phyloP scores from a whole-genome alignment of 176 grass and related monocot genomes.

The Carex littledalei region DNA sequence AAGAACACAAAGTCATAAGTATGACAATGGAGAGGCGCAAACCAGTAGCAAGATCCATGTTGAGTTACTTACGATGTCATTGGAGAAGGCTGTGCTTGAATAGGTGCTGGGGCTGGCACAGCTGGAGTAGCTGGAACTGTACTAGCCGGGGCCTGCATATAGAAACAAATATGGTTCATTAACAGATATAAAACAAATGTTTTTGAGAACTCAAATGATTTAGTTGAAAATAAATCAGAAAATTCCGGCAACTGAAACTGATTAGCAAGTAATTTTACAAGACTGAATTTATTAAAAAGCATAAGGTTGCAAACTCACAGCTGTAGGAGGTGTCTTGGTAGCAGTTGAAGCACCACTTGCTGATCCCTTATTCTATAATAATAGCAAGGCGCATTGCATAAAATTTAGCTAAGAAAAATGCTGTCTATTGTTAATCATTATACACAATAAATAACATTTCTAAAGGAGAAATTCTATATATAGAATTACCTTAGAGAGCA shows the following conservation, averaged over 20 bases:
- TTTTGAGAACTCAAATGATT: slow-evolving; percentile 22
- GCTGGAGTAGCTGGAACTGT: slow-evolving; percentile 34
- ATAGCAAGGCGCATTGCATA: background rate
- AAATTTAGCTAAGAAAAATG: slow-evolving; percentile 21
- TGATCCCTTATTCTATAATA: slow-evolving; percentile 55
- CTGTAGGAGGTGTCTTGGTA: slow-evolving; percentile 37
- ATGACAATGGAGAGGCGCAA: background rate
- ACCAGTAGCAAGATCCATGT: slow-evolving; percentile 10
- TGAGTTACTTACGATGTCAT: slow-evolving; percentile 46
- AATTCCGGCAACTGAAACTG: background rate
- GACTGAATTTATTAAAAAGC: background rate
- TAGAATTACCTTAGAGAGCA: slow-evolving; percentile 80
- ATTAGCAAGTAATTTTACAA: background rate
- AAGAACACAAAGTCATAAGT: background rate
- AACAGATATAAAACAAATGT: background rate
- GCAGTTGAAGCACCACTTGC: slow-evolving; percentile 58
- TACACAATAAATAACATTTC: background rate
- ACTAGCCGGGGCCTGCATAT: background rate
- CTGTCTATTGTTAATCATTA: background rate
- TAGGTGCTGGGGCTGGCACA: slow-evolving; percentile 35
- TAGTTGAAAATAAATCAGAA: background rate
- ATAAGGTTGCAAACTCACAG: background rate
- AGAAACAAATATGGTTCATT: background rate
- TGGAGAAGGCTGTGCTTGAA: slow-evolving; percentile 40
- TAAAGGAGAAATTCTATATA: background rate